Conservation (phyloP, 495 filamentous ascomycete genomes). For the Halenospora varia region DNA sequence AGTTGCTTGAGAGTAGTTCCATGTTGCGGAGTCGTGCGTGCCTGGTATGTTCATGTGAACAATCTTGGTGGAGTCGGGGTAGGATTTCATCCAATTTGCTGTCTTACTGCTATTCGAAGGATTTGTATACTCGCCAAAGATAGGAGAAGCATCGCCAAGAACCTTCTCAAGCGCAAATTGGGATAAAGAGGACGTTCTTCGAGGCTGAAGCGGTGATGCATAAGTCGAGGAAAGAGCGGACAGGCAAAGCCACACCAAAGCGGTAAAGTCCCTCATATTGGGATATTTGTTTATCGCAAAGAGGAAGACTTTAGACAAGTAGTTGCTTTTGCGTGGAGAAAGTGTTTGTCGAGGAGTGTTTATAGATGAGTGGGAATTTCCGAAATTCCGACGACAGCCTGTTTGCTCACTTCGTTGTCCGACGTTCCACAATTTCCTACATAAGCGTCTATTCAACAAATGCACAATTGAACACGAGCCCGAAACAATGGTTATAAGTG, state of each 20-base stretch:
- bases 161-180: constrained; percentile 39
- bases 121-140: constrained; percentile 35
- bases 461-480: too few species aligned
- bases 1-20: constrained; percentile 47
- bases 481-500: too few species aligned
- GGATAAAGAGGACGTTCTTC: constrained; percentile 16
- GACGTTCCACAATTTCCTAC: too few species aligned
- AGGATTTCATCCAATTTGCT: constrained; percentile 43
- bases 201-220: not conserved
- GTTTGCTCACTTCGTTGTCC: too few species aligned
- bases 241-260: not conserved
- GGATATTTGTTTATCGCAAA: not conserved
- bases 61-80: constrained; percentile 38
- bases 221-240: not conserved
- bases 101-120: constrained; percentile 18
- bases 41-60: constrained; percentile 50
- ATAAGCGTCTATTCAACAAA: too few species aligned
- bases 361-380: too few species aligned
- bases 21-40: constrained; percentile 49
- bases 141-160: constrained; percentile 35
- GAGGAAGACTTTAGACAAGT: too few species aligned
- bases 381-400: too few species aligned
- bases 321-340: too few species aligned
- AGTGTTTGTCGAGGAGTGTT: not conserved
- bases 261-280: not conserved